phyloP scores from a whole-genome alignment of 306 rosid species.

The Acacia acuminata region DNA sequence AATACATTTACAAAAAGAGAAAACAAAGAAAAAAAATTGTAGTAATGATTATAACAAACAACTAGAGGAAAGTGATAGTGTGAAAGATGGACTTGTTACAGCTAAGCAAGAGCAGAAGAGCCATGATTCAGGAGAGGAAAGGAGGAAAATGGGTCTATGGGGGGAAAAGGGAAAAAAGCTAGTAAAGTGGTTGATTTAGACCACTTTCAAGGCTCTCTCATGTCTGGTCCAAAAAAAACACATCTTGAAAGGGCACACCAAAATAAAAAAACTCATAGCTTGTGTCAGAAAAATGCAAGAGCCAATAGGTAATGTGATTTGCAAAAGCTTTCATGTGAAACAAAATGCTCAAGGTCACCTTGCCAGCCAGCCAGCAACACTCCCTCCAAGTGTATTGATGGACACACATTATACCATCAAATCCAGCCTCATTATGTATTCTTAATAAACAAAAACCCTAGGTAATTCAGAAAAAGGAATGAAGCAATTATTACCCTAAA shows the following conservation, averaged over 20 bases:
- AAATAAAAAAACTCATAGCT: slow-evolving; percentile 40
- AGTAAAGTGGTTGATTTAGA: slow-evolving; percentile 55
- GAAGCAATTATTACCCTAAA: slow-evolving; percentile 42
- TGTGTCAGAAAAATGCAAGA: slow-evolving; percentile 45
- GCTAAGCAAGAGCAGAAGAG: slow-evolving; percentile 65
- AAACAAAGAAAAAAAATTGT: slow-evolving; percentile 20
- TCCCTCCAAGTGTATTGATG: not conserved
- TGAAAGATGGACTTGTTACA: slow-evolving; percentile 56
- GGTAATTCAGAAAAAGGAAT: slow-evolving; percentile 40
- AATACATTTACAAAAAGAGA: slow-evolving; percentile 35
- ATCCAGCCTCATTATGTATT: not conserved
- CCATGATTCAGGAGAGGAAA: slow-evolving; percentile 82
- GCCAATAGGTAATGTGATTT: slow-evolving; percentile 27
- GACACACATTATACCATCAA: not conserved
- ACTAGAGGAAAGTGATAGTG: slow-evolving; percentile 38
- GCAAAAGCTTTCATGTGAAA: slow-evolving; percentile 20
- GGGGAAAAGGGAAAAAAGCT: slow-evolving; percentile 32
- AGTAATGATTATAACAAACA: slow-evolving; percentile 31
- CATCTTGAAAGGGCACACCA: slow-evolving; percentile 12
- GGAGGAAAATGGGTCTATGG: slow-evolving; percentile 41
- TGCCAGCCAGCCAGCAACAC: slow-evolving; percentile 6
- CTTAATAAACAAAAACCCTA: slow-evolving; percentile 18
- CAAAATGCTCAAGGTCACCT: slow-evolving; percentile 11
- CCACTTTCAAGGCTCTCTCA: slow-evolving; percentile 54
- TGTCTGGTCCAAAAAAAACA: slow-evolving; percentile 36